Evolutionary conservation across 225 moss, liverwort and hornwort genomes (phyloP), one percentile per base, ranked within the genome.

Genomic region (Polytrichum commune): DNA sequence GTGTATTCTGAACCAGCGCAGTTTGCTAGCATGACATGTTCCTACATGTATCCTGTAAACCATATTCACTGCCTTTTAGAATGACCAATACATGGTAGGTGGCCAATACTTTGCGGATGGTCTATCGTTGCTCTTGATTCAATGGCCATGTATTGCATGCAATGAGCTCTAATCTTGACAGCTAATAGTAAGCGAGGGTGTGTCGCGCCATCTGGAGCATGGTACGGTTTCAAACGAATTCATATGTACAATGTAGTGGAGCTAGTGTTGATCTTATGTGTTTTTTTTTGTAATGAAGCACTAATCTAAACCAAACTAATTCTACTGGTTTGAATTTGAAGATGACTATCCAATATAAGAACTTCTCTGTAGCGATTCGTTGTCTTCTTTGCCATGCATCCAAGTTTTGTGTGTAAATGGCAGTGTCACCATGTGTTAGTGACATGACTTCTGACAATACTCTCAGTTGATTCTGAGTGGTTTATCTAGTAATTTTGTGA

Each of bases 81-180:
- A 24, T 53, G 68, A 54, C 68, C 24, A 24, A 26, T 54, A 6
- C 25, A 22, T 27, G 23, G 25, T 70, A 57, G 71, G 61, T 71
- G 62, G 53, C 46, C 77, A 65, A 79, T 77, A 69, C 79, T 73
- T 82, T 77, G 79, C 70, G 72, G 23, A 26, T 27, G 78, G 83
- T 83, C 86, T 81, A 76, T 73, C 78, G 71, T 77, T 85, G 79
- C 85, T 69, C 76, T 73, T 73, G 72, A 73, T 81, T 62, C 79
- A 80, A 85, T 89, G 85, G 85, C 84, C 78, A 82, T 91, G 81
- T 89, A 54, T 83, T 93, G 89, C 88, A 78, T 85, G 88, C 87
- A 82, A 89, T 96, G 93, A 90, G 87, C 90, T 96, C 92, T 92
- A 86, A 85, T 93, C 90, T 89, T 96, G 93, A 96, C 96, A 96